phyloP scores from a whole-genome alignment of 441 rosid species.

The Gossypium trilobum region DNA sequence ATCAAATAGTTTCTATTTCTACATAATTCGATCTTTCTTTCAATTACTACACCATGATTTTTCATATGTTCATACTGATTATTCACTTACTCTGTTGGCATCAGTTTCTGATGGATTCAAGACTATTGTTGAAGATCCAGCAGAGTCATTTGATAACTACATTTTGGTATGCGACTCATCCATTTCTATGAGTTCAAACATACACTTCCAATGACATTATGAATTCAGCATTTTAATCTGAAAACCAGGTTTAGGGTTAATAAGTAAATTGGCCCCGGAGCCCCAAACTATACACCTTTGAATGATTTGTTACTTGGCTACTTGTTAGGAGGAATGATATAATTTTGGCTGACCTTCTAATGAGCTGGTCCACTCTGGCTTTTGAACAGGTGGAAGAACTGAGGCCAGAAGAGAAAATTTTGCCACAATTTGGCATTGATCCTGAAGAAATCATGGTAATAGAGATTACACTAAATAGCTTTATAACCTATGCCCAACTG shows the following conservation, averaged over 20 bases:
- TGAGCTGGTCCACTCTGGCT: conserved; percentile 3
- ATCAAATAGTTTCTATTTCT: background rate
- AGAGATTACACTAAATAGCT: conserved; percentile 1
- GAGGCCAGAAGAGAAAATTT: conserved; percentile 33
- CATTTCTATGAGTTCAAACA: background rate
- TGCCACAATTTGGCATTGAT: conserved; percentile 22
- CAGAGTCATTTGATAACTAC: conserved; percentile 40
- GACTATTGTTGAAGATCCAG: conserved; percentile 32
- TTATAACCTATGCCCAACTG: background rate
- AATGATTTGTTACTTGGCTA: background rate
- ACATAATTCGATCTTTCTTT: background rate
- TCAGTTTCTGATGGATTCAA: conserved; percentile 26
- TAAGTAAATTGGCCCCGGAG: background rate
- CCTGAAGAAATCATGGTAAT: conserved; percentile 49
- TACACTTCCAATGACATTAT: background rate
- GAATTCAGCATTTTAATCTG: background rate
- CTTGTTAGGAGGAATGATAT: background rate
- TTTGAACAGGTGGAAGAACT: conserved; percentile 51
- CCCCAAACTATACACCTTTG: background rate
- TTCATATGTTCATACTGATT: background rate
- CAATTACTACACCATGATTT: background rate
- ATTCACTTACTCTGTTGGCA: conserved; percentile 27
- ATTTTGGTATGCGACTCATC: conserved; percentile 34
- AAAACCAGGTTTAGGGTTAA: background rate
- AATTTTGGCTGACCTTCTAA: background rate